A percentile compares a stretch with the other conserved stretches of the same genome.
These are phyloP conservation scores for Xylariales sp. DNA, from an alignment of 2,329 filamentous ascomycete species.

Conservation along the genomic window DNA sequence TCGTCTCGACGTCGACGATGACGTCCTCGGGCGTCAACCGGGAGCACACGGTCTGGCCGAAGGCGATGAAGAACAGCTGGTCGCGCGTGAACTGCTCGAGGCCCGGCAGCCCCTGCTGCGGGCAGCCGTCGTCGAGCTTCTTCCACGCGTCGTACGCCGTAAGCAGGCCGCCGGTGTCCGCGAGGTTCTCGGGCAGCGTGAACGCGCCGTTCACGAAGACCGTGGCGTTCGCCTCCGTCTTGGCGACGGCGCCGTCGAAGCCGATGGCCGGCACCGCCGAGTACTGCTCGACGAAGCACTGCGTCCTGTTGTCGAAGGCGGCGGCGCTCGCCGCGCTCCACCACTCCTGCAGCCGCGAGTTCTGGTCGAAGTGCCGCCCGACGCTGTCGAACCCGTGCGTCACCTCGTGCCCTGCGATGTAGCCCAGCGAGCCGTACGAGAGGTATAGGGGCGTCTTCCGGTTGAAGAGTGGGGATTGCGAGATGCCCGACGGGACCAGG, in stretches of 20 bases:
- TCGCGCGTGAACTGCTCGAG: slow-evolving; percentile 72
- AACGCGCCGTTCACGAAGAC: slow-evolving; percentile 66
- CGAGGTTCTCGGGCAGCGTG: slow-evolving; percentile 77
- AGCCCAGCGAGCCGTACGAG: slow-evolving; percentile 75
- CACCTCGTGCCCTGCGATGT: slow-evolving; percentile 75
- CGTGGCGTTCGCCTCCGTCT: slow-evolving; percentile 13
- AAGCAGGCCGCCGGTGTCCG: slow-evolving; percentile 74
- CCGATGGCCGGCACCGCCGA: slow-evolving; percentile 63
- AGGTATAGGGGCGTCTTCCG: slow-evolving; percentile 68
- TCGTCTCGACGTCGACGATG: slow-evolving; percentile 54
- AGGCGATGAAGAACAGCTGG: slow-evolving; percentile 76
- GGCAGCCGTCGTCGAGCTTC: slow-evolving; percentile 63
- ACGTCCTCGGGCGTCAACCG: slow-evolving; percentile 67
- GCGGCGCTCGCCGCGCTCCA: slow-evolving; percentile 36
- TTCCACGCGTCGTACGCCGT: slow-evolving; percentile 75
- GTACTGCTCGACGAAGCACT: slow-evolving; percentile 78
- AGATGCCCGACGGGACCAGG: slow-evolving; percentile 75
- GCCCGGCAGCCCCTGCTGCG: slow-evolving; percentile 68
- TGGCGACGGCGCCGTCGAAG: slow-evolving; percentile 8
- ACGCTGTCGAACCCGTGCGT: slow-evolving; percentile 77
- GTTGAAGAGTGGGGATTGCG: slow-evolving; percentile 73
- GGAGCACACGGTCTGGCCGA: slow-evolving; percentile 70
- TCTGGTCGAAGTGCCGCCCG: slow-evolving; percentile 74
- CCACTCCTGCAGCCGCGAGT: slow-evolving; percentile 64
- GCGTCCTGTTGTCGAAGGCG: slow-evolving; percentile 67